A percentile compares a stretch with the other conserved stretches of the same genome.
These are phyloP conservation scores for Pelagomonas calceolata DNA, from an alignment of 108 stramenopile genomes.

Conservation along the genomic window DNA sequence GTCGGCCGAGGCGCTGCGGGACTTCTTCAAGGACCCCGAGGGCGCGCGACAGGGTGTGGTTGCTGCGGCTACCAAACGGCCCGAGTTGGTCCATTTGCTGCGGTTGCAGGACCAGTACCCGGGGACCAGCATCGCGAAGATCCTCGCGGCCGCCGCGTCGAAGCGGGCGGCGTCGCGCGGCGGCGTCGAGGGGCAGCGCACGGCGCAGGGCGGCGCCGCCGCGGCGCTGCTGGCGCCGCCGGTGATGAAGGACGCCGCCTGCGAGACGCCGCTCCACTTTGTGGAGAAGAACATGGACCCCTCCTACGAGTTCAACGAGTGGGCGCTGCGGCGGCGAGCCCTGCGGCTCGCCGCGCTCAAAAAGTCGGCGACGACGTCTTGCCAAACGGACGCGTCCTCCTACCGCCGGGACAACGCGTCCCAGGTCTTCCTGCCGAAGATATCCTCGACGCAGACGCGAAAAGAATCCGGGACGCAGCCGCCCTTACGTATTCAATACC, in stretches of 20 bases:
- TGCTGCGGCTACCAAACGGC: constrained; percentile 23
- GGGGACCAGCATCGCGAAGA: constrained; percentile 20
- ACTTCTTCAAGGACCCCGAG: constrained; percentile 31
- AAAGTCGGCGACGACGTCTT: constrained; percentile 28
- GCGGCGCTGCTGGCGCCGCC: constrained; percentile 3
- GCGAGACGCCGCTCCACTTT: constrained; percentile 46
- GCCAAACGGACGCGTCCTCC: constrained; percentile 48
- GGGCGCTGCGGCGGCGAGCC: constrained; percentile 44
- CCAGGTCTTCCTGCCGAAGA: constrained; percentile 41
- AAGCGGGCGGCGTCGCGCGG: neutral
- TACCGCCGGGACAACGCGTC: constrained; percentile 44
- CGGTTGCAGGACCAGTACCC: constrained; percentile 39
- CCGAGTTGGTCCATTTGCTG: constrained; percentile 49
- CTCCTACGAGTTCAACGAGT: constrained; percentile 48
- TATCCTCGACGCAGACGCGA: constrained; percentile 27
- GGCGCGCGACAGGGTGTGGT: constrained; percentile 17
- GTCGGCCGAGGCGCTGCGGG: constrained; percentile 24
- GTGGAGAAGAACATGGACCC: constrained; percentile 36
- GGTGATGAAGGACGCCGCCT: constrained; percentile 23
- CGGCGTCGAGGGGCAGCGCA: neutral
- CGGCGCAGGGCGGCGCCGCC: neutral
- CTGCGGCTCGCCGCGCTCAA: constrained; percentile 44
- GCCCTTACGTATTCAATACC: too few relatives aligned
- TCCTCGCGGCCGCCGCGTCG: constrained; percentile 6
- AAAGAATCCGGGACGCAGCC: too few relatives aligned